A percentile compares a stretch with the other conserved stretches of the same genome.
These are phyloP conservation scores for Boeremia lycopersici DNA, from an alignment of 2,329 filamentous ascomycete species.

Conservation along the genomic window DNA sequence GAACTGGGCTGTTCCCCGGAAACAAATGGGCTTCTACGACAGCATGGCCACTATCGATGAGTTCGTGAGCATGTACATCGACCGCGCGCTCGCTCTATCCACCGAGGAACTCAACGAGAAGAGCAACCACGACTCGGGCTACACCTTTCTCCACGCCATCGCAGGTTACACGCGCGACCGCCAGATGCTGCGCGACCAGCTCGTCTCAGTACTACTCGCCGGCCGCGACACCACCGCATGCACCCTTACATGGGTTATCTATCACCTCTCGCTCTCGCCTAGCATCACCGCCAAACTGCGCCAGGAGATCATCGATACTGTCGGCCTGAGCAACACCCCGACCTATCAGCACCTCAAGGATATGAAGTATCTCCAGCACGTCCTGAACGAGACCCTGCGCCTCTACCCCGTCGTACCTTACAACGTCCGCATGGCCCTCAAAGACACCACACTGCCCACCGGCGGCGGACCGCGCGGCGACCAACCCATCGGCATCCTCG, in stretches of 20 bases:
- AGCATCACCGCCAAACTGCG: slow-evolving; percentile 71
- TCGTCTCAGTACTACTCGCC: slow-evolving; percentile 75
- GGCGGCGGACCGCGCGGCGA: slow-evolving; percentile 55
- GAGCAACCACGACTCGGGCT: slow-evolving; percentile 71
- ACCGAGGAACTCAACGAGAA: slow-evolving; percentile 75
- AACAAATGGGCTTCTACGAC: slow-evolving; percentile 63
- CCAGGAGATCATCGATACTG: slow-evolving; percentile 69
- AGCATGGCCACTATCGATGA: slow-evolving; percentile 72
- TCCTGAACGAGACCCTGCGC: slow-evolving; percentile 49
- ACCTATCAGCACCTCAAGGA: slow-evolving; percentile 83
- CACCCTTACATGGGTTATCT: slow-evolving; percentile 80
- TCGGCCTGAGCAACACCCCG: slow-evolving; percentile 65
- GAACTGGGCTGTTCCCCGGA: slow-evolving; percentile 66
- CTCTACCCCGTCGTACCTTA: slow-evolving; percentile 58
- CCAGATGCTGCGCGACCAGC: slow-evolving; percentile 79
- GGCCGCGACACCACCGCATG: slow-evolving; percentile 86
- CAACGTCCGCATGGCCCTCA: slow-evolving; percentile 55
- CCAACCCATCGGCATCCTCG: slow-evolving; percentile 52
- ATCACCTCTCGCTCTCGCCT: slow-evolving; percentile 78
- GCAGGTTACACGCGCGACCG: slow-evolving; percentile 74
- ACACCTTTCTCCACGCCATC: slow-evolving; percentile 87
- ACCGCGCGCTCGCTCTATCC: slow-evolving; percentile 71
- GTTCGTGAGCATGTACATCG: slow-evolving; percentile 80
- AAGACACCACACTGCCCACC: slow-evolving; percentile 56
- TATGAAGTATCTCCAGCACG: slow-evolving; percentile 72